A percentile compares a stretch with the other conserved stretches of the same genome.
Evolutionary conservation across 257 asterid genomes (phyloP).

Genomic region (Solanum chilense): DNA sequence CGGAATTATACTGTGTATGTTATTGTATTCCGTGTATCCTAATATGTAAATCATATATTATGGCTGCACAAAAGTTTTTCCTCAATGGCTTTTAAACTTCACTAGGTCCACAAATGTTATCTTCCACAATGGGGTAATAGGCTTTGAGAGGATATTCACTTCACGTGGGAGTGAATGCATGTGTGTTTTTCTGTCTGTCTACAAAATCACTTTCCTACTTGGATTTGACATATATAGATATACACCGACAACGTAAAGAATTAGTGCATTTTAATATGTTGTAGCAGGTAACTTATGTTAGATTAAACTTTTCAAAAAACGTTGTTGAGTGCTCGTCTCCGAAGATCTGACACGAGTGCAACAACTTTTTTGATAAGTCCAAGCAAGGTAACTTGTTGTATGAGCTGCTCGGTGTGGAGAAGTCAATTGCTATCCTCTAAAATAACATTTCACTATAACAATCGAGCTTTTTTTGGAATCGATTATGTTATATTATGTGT

Average conservation of each 20-base stretch:
- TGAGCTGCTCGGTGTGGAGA: neutral
- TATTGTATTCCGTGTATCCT: neutral
- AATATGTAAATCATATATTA: neutral
- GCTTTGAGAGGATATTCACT: neutral
- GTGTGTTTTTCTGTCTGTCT: neutral
- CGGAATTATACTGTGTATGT: neutral
- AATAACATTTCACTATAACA: neutral
- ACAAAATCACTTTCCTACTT: neutral
- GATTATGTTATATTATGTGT: neutral
- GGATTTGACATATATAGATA: neutral
- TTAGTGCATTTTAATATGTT: neutral
- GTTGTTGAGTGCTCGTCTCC: neutral
- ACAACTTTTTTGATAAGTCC: neutral
- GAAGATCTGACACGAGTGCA: neutral
- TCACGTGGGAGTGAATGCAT: neutral
- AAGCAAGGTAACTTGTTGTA: neutral
- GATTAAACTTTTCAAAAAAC: neutral
- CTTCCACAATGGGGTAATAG: neutral
- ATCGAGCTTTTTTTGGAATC: neutral
- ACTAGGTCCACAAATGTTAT: neutral
- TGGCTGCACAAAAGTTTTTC: neutral
- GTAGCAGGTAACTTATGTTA: neutral
- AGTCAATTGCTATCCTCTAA: neutral
- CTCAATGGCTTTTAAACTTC: neutral
- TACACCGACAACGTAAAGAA: too few relatives aligned